Conservation (phyloP, 257 asterid species). For the Ophiorrhiza pumila region DNA sequence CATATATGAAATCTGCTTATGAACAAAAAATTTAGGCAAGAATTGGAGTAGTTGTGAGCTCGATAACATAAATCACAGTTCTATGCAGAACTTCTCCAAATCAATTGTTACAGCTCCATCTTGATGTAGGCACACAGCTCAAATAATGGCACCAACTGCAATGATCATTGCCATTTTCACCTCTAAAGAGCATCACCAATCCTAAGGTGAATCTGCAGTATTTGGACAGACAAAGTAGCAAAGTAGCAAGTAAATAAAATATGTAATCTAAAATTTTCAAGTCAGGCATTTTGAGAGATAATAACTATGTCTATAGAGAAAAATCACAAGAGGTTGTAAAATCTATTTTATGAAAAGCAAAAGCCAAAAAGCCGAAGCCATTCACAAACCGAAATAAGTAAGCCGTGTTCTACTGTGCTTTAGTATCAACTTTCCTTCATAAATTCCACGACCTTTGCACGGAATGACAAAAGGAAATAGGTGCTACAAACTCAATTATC, state of each 20-base stretch:
- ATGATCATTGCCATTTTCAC: conserved; percentile 62
- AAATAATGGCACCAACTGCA: conserved; percentile 90
- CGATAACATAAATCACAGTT: background rate
- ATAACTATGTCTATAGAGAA: background rate
- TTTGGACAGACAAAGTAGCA: background rate
- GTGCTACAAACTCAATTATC: background rate
- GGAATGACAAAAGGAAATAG: background rate
- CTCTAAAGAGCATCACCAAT: conserved; percentile 67
- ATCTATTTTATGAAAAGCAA: background rate
- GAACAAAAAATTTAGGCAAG: conserved; percentile 10
- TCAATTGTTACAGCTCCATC: conserved; percentile 70
- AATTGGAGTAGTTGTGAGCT: conserved; percentile 3
- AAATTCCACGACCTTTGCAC: background rate
- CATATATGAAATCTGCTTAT: conserved; percentile 9
- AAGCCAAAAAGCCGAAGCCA: background rate
- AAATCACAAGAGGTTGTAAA: background rate
- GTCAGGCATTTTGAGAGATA: background rate
- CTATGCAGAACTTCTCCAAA: background rate
- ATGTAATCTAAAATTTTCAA: background rate
- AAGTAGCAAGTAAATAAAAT: background rate
- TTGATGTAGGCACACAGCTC: conserved; percentile 86
- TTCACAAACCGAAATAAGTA: background rate
- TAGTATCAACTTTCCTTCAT: background rate
- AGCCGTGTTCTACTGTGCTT: background rate
- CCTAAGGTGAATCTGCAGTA: conserved; percentile 58